Evolutionary conservation across 2,329 filamentous ascomycete genomes (phyloP), one percentile per base, ranked within the genome.

Genomic region (Trichoderma atroviride): DNA sequence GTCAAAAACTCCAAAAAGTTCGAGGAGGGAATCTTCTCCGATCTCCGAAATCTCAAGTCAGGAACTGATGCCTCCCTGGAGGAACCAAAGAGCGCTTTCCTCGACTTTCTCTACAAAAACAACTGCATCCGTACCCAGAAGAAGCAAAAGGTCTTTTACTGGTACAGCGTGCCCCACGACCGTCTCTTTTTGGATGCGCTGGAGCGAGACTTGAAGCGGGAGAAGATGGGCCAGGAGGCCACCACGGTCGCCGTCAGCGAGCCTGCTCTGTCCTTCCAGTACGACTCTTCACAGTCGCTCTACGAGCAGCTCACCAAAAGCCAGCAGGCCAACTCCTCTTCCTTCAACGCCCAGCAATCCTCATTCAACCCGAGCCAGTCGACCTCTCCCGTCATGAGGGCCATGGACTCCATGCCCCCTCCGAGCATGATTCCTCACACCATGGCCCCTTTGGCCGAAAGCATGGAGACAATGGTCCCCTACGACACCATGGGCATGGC

Each of bases 1-100:
- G 96, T 99, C 71, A 98, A 97, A 87, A 99, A 99, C 85, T 96
- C 95, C 52, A 99, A 99, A 86, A 99, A 99, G 83, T 99, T 99
- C 78, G 96, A 99, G 82, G 96, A 99, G 82, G 96, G 96, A 75
- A 98, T 99, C 82, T 99, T 99, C 83, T 99, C 96, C 55, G 96
- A 99, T 80, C 85, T 99, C 79, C 92, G 96, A 81, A 99, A 99
- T 81, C 88, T 99, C 75, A 99, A 99, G 84, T 97, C 96, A 29
- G 96, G 96, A 73, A 98, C 95, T 76, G 96, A 99, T 85, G 96
- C 96, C 60, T 97, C 96, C 53, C 89, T 99, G 71, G 96, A 99
- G 83, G 96, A 99, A 85, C 96, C 96, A 68, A 99, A 99, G 87
- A 98, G 95, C 83, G 91, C 92, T 1, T 99, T 99, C 83, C 88